Conservation (phyloP, 352 stramenopile species). For the Achlya hypogyna region DNA sequence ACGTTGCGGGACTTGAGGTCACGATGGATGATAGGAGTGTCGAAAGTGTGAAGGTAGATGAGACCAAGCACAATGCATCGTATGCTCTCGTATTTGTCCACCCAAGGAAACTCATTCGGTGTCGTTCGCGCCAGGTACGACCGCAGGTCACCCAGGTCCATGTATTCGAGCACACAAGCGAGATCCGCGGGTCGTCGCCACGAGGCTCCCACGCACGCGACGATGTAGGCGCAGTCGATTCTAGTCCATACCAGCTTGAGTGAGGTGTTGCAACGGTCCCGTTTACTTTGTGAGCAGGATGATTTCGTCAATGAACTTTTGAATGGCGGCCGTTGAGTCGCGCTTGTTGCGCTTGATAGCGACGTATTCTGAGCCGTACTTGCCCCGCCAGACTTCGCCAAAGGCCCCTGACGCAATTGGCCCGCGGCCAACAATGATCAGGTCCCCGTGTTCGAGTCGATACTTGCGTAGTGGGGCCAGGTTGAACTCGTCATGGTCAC, state of each 20-base stretch:
- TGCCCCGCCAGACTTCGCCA: not conserved
- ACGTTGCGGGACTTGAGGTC: slow-evolving; percentile 29
- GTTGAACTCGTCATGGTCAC: not conserved
- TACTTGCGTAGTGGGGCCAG: not conserved
- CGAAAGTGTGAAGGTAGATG: slow-evolving; percentile 78
- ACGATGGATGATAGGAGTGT: slow-evolving; percentile 69
- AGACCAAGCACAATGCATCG: slow-evolving; percentile 24
- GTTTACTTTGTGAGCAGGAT: not conserved
- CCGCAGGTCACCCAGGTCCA: slow-evolving; percentile 3
- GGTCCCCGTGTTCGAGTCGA: not conserved
- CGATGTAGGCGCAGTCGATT: not conserved
- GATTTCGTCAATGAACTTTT: slow-evolving; percentile 8
- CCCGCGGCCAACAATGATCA: not conserved
- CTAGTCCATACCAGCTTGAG: not conserved
- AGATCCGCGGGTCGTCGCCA: not conserved
- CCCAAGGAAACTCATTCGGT: not conserved
- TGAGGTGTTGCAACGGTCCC: not conserved
- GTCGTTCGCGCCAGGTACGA: not conserved
- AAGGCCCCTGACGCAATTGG: not conserved
- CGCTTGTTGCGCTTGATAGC: not conserved
- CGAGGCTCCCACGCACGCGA: not conserved
- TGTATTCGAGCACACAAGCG: not conserved
- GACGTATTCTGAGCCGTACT: not conserved
- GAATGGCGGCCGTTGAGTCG: not conserved
- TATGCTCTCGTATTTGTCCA: not conserved